Conservation (phyloP, 2,329 filamentous ascomycete genomes). For the Proliferodiscus dingleyae region DNA sequence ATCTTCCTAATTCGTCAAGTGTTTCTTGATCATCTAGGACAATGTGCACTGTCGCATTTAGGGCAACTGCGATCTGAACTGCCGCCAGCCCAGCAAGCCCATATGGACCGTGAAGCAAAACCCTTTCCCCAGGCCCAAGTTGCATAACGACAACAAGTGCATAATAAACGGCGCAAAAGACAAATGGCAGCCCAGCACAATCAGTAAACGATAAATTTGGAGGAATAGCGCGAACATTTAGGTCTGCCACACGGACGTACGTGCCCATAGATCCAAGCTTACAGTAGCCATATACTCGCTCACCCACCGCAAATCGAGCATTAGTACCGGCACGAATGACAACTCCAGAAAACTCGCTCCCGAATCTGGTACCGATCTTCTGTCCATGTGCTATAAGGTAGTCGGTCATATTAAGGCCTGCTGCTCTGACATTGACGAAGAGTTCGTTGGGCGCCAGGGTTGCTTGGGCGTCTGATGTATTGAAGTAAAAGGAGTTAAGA, state of each 20-base stretch:
- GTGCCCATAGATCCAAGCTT: too few relatives aligned
- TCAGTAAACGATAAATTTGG: conserved; percentile 6
- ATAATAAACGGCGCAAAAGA: conserved; percentile 15
- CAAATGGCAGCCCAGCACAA: conserved; percentile 17
- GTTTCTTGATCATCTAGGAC: too few relatives aligned
- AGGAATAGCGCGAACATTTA: conserved; percentile 7
- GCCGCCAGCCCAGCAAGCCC: conserved; percentile 30
- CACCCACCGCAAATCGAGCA: conserved; percentile 23
- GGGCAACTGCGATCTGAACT: too few relatives aligned
- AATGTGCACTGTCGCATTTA: too few relatives aligned
- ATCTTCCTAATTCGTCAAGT: too few relatives aligned
- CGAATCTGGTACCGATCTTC: conserved; percentile 23
- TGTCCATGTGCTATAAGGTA: conserved; percentile 31
- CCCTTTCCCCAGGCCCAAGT: conserved; percentile 13
- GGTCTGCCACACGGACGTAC: not conserved
- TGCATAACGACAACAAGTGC: conserved; percentile 11
- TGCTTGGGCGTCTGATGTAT: not conserved
- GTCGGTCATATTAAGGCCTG: conserved; percentile 31
- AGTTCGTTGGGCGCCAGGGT: conserved; percentile 14
- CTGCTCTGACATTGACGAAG: conserved; percentile 19
- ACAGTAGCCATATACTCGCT: conserved; percentile 18
- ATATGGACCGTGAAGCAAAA: conserved; percentile 29
- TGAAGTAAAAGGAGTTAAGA: too few relatives aligned
- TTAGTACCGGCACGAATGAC: conserved; percentile 24
- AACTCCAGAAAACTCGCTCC: conserved; percentile 29